These are phyloP conservation scores for Triticum aestivum DNA, from an alignment of 176 grass and related monocot genomes.

Conservation along the genomic window IWGSC_CS_RefSeq_v2.1 NC_057798.1:779851387-779851886, in stretches of 20 bases:
- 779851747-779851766: conserved; percentile 9
- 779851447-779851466: neutral
- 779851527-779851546: conserved; percentile 98
- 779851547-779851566: conserved; percentile 92
- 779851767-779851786: neutral
- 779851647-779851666: conserved; percentile 90
- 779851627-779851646: conserved; percentile 48
- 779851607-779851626: conserved; percentile 25
- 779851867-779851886: conserved; percentile 96
- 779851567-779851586: conserved; percentile 22
- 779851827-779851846: conserved; percentile 89
- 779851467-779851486: conserved; percentile 85
- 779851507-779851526: conserved; percentile 96
- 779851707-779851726: conserved; percentile 96
- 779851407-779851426: neutral
- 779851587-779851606: neutral
- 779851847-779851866: conserved; percentile 87
- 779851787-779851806: neutral
- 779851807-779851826: conserved; percentile 15
- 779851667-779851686: conserved; percentile 94
- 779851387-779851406: neutral
- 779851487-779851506: conserved; percentile 93
- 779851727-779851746: conserved; percentile 39
- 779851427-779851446: neutral
- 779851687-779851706: conserved; percentile 91